Conservation (phyloP, 2,329 filamentous ascomycete species). For the Paecilomyces niveus region DNA sequence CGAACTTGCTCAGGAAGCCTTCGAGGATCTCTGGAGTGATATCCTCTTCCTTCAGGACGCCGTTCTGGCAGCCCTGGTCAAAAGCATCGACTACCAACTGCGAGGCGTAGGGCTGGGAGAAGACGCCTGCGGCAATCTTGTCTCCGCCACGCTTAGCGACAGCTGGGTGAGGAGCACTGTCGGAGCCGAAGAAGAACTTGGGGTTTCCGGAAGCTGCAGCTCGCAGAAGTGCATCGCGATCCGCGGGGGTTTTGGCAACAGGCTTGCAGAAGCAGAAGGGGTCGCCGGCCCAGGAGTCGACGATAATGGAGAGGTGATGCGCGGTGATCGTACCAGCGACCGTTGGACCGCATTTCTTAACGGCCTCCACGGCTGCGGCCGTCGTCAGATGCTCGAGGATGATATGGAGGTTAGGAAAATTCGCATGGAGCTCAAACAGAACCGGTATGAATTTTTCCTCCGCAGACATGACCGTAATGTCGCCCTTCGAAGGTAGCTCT, state of each 20-base stretch:
- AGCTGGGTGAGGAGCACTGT: conserved; percentile 61
- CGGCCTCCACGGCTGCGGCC: conserved; percentile 69
- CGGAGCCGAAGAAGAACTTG: conserved; percentile 62
- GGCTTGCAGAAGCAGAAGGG: conserved; percentile 77
- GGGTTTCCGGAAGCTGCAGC: conserved; percentile 48
- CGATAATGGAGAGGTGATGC: conserved; percentile 75
- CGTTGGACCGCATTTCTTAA: conserved; percentile 66
- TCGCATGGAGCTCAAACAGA: conserved; percentile 62
- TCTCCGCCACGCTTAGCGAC: conserved; percentile 49
- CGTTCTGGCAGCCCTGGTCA: conserved; percentile 48
- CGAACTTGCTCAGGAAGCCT: conserved; percentile 52
- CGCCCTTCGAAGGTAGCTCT: conserved; percentile 57
- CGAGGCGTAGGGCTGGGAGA: conserved; percentile 55
- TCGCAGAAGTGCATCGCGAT: conserved; percentile 64
- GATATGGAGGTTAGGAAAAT: conserved; percentile 56
- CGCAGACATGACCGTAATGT: conserved; percentile 55
- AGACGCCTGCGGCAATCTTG: conserved; percentile 50
- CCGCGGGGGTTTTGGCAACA: conserved; percentile 63
- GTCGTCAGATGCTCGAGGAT: conserved; percentile 84
- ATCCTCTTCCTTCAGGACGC: conserved; percentile 47
- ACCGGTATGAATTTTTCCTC: conserved; percentile 76
- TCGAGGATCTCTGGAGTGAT: conserved; percentile 49
- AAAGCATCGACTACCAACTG: conserved; percentile 54
- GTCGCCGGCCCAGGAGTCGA: conserved; percentile 65
- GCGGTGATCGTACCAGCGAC: conserved; percentile 69